A percentile compares a stretch with the other conserved stretches of the same genome.
Evolutionary conservation across 1,139 yeast genomes (phyloP).

Genomic region (Pichia sp.): DNA sequence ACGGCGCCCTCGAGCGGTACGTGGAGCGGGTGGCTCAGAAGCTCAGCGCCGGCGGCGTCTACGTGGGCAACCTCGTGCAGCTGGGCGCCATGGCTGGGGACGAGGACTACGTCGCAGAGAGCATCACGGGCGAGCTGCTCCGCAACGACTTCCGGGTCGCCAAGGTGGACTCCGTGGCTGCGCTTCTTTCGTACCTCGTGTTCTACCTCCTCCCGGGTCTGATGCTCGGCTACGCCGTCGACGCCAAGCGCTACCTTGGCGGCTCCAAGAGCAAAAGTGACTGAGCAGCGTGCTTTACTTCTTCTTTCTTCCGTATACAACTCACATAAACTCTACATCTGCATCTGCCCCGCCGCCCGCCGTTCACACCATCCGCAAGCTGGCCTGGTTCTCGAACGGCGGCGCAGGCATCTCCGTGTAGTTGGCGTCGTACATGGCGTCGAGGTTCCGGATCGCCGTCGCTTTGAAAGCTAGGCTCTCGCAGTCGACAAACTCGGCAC

Average conservation of each 20-base stretch:
- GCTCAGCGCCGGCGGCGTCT: neutral
- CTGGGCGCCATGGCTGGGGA: conserved; percentile 12
- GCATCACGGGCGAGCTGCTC: conserved; percentile 6
- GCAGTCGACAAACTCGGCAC: conserved; percentile 44
- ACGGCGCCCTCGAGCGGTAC: conserved; percentile 4
- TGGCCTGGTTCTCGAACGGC: conserved; percentile 11
- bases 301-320: too few relatives aligned
- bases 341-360: neutral
- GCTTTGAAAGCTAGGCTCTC: conserved; percentile 26
- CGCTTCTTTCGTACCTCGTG: conserved; percentile 3
- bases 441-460: conserved; percentile 4
- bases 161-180: neutral
- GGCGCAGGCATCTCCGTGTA: conserved; percentile 18
- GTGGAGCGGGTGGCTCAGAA: neutral
- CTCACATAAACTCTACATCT: neutral
- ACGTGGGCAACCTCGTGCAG: conserved; percentile 5
- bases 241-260: conserved; percentile 41
- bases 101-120: conserved; percentile 12
- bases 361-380: conserved; percentile 6
- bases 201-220: conserved; percentile 10
- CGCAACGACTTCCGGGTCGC: conserved; percentile 10
- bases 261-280: conserved; percentile 6
- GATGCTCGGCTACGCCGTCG: conserved; percentile 13
- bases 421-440: conserved; percentile 16
- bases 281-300: neutral